Evolutionary conservation across 1,284 basidiomycete genomes (phyloP).

Genomic region (Rhodotorula sp.): DNA sequence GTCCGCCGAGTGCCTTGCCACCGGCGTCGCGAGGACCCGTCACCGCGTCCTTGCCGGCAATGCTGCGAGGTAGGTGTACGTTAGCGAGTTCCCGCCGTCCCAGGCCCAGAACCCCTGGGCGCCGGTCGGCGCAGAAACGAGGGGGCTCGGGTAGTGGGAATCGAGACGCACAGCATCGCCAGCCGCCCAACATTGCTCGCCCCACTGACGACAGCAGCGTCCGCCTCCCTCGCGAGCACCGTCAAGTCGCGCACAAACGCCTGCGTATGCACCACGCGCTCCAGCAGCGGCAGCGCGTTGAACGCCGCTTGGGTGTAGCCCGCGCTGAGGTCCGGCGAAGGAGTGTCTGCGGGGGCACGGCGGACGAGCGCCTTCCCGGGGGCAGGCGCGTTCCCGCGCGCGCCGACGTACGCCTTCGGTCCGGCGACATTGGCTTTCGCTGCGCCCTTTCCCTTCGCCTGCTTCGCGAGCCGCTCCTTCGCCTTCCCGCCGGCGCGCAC

Average conservation of each 20-base stretch:
- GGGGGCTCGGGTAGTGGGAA: too few species aligned
- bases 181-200: conserved; percentile 43
- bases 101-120: too few species aligned
- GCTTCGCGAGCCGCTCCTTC: neutral
- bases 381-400: neutral
- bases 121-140: neutral
- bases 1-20: conserved; percentile 8
- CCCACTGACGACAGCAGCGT: conserved; percentile 43
- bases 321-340: neutral
- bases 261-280: conserved; percentile 32
- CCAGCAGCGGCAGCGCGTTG: conserved; percentile 30
- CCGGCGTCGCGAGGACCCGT: neutral
- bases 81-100: too few species aligned
- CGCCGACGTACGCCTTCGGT: conserved; percentile 11
- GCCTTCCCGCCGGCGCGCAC: neutral
- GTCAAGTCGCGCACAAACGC: conserved; percentile 44
- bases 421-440: neutral
- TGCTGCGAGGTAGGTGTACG: neutral
- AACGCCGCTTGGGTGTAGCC: conserved; percentile 32
- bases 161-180: conserved; percentile 28
- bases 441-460: neutral
- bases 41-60: conserved; percentile 26
- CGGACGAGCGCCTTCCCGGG: neutral
- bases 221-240: conserved; percentile 27
- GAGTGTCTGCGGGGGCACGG: neutral